phyloP scores from a whole-genome alignment of 108 stramenopile genomes.

The Cyclotella cryptica region DNA sequence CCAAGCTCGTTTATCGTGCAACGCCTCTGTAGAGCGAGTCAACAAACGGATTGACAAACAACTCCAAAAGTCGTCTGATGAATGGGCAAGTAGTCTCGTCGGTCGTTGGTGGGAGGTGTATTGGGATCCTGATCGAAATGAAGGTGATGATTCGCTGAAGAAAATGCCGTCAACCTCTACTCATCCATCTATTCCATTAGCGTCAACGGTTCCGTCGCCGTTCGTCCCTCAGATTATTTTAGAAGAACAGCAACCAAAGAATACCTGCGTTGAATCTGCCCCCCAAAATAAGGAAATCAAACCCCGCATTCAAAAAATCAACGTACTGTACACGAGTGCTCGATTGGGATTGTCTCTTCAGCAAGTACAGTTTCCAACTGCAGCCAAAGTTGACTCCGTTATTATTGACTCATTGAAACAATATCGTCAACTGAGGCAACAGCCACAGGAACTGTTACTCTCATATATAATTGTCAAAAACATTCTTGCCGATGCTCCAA shows the following conservation, averaged over 20 bases:
- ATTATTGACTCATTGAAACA: not conserved
- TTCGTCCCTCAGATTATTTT: not conserved
- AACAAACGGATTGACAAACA: no score
- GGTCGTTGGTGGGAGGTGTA: constrained; percentile 86
- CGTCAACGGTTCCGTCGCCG: not conserved
- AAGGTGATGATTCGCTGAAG: not conserved
- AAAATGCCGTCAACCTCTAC: not conserved
- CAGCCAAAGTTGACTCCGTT: not conserved
- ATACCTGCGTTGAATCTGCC: not conserved
- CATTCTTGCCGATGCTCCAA: constrained; percentile 13
- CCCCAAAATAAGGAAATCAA: not conserved
- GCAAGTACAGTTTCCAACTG: constrained; percentile 3
- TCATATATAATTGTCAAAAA: constrained; percentile 10
- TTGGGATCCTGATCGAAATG: constrained; percentile 57
- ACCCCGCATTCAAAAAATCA: constrained; percentile 12
- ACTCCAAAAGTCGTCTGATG: constrained; percentile 31
- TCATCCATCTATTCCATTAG: not conserved
- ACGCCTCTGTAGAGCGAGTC: no score
- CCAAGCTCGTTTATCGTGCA: no score
- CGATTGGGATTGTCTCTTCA: constrained; percentile 35
- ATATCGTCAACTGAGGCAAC: constrained; percentile 8
- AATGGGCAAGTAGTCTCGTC: constrained; percentile 72
- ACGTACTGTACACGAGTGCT: constrained; percentile 26
- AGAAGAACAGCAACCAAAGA: constrained; percentile 9
- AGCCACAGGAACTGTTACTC: not conserved